phyloP scores from a whole-genome alignment of 2,329 filamentous ascomycete species.

The Fusarium hostae region DNA sequence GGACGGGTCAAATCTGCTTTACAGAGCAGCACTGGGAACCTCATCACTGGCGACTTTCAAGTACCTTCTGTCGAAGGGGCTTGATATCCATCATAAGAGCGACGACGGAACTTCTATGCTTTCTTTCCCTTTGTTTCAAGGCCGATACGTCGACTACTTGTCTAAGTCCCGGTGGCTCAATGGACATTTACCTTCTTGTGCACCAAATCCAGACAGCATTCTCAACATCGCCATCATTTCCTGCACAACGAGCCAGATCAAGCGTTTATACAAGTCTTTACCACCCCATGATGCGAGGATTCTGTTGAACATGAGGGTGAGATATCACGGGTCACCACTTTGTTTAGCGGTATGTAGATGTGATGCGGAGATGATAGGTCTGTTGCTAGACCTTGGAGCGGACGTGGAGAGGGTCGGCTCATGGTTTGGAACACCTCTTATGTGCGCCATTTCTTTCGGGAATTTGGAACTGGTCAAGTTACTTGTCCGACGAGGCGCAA shows the following conservation, averaged over 20 bases:
- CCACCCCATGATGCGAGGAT: fast-evolving
- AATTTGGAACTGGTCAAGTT: not conserved
- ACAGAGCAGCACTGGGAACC: fast-evolving
- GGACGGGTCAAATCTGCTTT: not conserved
- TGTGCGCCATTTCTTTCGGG: not conserved
- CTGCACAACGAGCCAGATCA: not conserved
- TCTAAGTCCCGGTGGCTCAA: not conserved
- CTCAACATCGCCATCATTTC: fast-evolving
- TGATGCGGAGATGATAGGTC: fast-evolving
- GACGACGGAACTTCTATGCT: not conserved
- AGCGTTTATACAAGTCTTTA: not conserved
- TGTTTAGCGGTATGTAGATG: not conserved
- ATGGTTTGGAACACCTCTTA: not conserved
- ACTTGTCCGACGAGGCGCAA: not conserved
- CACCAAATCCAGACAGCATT: not conserved
- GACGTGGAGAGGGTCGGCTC: not conserved
- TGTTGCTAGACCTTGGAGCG: not conserved
- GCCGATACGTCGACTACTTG: fast-evolving
- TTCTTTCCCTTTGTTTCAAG: not conserved
- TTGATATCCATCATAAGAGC: not conserved
- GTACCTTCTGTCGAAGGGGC: not conserved
- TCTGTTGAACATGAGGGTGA: not conserved
- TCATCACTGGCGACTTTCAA: not conserved
- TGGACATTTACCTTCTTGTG: fast-evolving
- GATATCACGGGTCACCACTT: not conserved